phyloP scores from a whole-genome alignment of 805 yeast species.

The Millerago galiae region DNA sequence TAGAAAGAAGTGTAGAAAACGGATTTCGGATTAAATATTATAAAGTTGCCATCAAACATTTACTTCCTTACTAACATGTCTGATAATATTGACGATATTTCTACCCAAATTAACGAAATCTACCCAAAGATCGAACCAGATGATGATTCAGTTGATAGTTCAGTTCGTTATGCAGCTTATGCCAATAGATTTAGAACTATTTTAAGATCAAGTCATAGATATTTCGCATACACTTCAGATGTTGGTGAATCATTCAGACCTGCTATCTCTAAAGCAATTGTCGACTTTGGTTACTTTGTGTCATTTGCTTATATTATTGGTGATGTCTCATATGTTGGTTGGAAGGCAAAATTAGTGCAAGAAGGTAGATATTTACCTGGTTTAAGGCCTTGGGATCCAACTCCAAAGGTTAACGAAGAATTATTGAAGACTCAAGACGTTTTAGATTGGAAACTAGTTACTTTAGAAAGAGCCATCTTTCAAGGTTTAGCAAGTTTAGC shows the following conservation, averaged over 20 bases:
- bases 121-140: conserved; percentile 9
- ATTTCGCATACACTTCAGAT: conserved; percentile 82
- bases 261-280: conserved; percentile 65
- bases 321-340: conserved; percentile 66
- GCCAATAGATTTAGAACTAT: conserved; percentile 71
- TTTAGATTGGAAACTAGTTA: conserved; percentile 58
- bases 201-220: conserved; percentile 66
- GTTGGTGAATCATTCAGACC: conserved; percentile 85
- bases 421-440: conserved; percentile 24
- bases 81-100: conserved; percentile 8
- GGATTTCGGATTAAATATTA: too few relatives aligned
- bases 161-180: conserved; percentile 73
- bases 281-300: conserved; percentile 59
- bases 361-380: conserved; percentile 60
- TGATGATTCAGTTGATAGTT: conserved; percentile 38
- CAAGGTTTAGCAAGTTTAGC: conserved; percentile 84
- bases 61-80: not conserved
- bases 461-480: conserved; percentile 67
- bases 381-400: conserved; percentile 59
- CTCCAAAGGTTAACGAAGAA: conserved; percentile 34
- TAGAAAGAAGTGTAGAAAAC: not conserved
- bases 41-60: too few relatives aligned
- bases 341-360: conserved; percentile 61
- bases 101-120: conserved; percentile 9
- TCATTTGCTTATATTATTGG: conserved; percentile 74